phyloP scores from a whole-genome alignment of 192 early-diverging fungal genomes.

The Backusella liffmaniae region DNA sequence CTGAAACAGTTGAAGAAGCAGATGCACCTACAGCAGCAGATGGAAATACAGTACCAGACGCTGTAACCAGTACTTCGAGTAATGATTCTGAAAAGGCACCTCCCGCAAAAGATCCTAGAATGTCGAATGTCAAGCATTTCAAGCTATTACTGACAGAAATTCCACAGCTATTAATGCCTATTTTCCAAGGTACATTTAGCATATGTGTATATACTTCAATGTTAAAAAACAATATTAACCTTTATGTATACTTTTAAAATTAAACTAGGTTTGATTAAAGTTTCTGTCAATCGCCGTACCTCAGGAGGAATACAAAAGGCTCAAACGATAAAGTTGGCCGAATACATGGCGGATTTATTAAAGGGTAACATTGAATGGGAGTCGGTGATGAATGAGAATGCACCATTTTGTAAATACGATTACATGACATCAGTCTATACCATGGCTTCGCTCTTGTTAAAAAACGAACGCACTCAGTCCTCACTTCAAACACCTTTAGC shows the following conservation, averaged over 20 bases:
- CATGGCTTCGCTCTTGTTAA: conserved; percentile 53
- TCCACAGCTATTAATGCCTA: conserved; percentile 55
- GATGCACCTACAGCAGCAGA: conserved; percentile 3
- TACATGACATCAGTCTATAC: conserved; percentile 58
- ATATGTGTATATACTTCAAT: background rate
- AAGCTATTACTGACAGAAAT: conserved; percentile 67
- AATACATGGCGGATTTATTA: conserved; percentile 53
- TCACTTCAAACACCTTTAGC: conserved; percentile 63
- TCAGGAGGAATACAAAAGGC: conserved; percentile 46
- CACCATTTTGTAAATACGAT: conserved; percentile 41
- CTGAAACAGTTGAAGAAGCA: conserved; percentile 17
- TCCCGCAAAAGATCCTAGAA: conserved; percentile 50
- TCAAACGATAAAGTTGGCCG: conserved; percentile 57
- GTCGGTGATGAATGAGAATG: conserved; percentile 9
- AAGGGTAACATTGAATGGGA: conserved; percentile 49
- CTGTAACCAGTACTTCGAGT: conserved; percentile 14
- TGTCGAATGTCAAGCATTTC: conserved; percentile 65
- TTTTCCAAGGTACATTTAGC: conserved; percentile 47
- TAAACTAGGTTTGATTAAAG: conserved; percentile 52
- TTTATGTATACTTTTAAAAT: background rate
- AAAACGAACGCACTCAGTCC: conserved; percentile 58
- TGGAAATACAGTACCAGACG: background rate
- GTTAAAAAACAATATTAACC: background rate
- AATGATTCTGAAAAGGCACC: conserved; percentile 20
- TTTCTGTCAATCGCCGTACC: conserved; percentile 55